phyloP scores from a whole-genome alignment of 176 grass and related monocot species.

The Lolium rigidum region DNA sequence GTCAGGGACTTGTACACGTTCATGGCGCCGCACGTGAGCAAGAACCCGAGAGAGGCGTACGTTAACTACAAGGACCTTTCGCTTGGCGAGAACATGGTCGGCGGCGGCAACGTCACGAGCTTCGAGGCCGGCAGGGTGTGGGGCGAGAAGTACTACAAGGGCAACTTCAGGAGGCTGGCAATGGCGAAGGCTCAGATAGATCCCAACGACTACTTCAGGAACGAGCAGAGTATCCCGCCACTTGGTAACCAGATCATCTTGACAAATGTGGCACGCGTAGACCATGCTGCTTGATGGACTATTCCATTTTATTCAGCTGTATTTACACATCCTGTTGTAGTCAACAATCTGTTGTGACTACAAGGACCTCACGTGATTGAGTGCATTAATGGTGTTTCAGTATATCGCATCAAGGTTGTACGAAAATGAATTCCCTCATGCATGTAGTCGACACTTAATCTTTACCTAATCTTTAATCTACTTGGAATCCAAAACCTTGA shows the following conservation, averaged over 20 bases:
- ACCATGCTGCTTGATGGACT: neutral
- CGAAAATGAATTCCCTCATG: too few relatives aligned
- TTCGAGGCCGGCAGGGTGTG: conserved; percentile 11
- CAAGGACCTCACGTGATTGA: too few relatives aligned
- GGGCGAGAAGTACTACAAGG: conserved; percentile 18
- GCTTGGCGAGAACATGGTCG: neutral
- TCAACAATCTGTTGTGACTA: too few relatives aligned
- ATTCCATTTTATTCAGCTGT: neutral
- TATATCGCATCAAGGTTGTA: too few relatives aligned
- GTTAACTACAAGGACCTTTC: neutral
- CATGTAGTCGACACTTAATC: too few relatives aligned
- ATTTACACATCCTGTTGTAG: neutral
- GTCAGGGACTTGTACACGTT: neutral
- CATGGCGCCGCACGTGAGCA: conserved; percentile 14
- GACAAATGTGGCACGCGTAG: too few relatives aligned
- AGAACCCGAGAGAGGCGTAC: neutral
- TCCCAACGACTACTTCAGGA: neutral
- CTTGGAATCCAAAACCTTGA: too few relatives aligned
- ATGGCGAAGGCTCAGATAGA: neutral
- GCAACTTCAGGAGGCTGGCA: conserved; percentile 11
- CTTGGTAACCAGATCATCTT: neutral
- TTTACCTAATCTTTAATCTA: too few relatives aligned
- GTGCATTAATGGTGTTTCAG: too few relatives aligned
- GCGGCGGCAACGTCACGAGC: neutral
- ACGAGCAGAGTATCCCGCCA: conserved; percentile 14